A percentile compares a stretch with the other conserved stretches of the same genome.
Evolutionary conservation across 2,329 filamentous ascomycete genomes (phyloP).

Genomic region (Xylaria arbuscula): DNA sequence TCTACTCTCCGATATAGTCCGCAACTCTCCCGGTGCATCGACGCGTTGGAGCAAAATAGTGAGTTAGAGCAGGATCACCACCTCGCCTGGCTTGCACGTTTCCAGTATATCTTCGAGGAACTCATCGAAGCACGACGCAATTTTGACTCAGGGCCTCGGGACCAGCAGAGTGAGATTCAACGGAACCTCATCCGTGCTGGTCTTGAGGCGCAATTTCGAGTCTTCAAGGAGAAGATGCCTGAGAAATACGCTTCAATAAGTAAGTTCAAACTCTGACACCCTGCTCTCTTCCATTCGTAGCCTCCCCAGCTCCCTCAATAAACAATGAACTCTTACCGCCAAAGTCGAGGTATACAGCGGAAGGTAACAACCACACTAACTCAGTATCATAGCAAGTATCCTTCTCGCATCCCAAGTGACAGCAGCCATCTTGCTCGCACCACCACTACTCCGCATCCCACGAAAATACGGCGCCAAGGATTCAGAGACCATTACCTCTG

Average conservation of each 20-base stretch:
- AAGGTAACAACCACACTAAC: neutral
- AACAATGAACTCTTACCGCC: neutral
- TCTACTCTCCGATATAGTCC: conserved; percentile 52
- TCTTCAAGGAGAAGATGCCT: conserved; percentile 55
- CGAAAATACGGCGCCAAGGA: conserved; percentile 10
- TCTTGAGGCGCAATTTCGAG: conserved; percentile 59
- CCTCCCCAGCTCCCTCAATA: neutral
- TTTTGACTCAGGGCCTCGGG: conserved; percentile 41
- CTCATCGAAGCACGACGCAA: conserved; percentile 49
- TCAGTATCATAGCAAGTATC: conserved; percentile 46
- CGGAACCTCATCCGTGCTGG: conserved; percentile 59
- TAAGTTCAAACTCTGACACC: conserved; percentile 34
- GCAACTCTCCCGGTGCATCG: conserved; percentile 60
- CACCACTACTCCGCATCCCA: conserved; percentile 50
- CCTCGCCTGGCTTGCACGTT: conserved; percentile 57
- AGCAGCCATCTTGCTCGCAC: conserved; percentile 56
- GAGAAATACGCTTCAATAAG: conserved; percentile 44
- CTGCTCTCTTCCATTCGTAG: no score
- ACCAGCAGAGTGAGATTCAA: conserved; percentile 54
- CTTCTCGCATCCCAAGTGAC: conserved; percentile 52
- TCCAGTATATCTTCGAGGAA: conserved; percentile 55
- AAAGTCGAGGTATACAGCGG: neutral
- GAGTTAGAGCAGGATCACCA: conserved; percentile 54
- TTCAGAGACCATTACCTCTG: conserved; percentile 39
- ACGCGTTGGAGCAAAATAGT: conserved; percentile 55